These are phyloP conservation scores for Quercus suber DNA, from an alignment of 306 rosid genomes.

Conservation along the genomic window DNA sequence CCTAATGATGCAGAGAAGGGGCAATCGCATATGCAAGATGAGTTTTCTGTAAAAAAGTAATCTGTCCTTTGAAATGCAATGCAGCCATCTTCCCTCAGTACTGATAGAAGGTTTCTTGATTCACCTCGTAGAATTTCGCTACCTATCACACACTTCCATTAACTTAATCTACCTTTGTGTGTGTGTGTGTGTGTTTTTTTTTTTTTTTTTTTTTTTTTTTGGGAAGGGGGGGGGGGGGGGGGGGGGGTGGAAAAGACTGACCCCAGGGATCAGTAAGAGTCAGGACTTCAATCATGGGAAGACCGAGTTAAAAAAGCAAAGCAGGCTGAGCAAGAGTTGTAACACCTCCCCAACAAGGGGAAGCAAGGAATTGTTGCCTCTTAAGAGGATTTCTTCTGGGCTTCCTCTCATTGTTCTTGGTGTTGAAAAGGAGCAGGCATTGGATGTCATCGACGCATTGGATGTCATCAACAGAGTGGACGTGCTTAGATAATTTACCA, in stretches of 20 bases:
- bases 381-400: slow-evolving; percentile 47
- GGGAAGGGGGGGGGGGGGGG: too few relatives aligned
- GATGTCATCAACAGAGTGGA: slow-evolving; percentile 67
- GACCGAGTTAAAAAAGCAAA: slow-evolving; percentile 24
- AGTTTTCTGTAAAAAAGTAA: background rate
- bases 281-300: slow-evolving; percentile 48
- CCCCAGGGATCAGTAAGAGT: slow-evolving; percentile 59
- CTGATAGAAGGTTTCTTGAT: background rate
- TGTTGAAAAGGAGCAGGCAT: slow-evolving; percentile 54
- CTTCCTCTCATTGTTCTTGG: slow-evolving; percentile 49
- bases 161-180: background rate
- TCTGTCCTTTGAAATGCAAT: background rate
- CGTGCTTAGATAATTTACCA: slow-evolving; percentile 32
- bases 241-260: slow-evolving; percentile 18
- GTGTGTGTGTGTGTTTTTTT: too few relatives aligned
- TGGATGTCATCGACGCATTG: slow-evolving; percentile 74
- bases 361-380: slow-evolving; percentile 38
- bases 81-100: background rate
- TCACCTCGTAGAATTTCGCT: background rate
- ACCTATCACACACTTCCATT: background rate
- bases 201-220: too few relatives aligned
- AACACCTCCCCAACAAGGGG: slow-evolving; percentile 49
- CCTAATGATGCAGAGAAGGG: background rate
- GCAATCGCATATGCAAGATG: background rate
- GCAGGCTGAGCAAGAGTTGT: slow-evolving; percentile 50